Base-by-base conservation (phyloP, 2,329 filamentous ascomycete genomes). In the Chaetomiaceae sp. region DNA sequence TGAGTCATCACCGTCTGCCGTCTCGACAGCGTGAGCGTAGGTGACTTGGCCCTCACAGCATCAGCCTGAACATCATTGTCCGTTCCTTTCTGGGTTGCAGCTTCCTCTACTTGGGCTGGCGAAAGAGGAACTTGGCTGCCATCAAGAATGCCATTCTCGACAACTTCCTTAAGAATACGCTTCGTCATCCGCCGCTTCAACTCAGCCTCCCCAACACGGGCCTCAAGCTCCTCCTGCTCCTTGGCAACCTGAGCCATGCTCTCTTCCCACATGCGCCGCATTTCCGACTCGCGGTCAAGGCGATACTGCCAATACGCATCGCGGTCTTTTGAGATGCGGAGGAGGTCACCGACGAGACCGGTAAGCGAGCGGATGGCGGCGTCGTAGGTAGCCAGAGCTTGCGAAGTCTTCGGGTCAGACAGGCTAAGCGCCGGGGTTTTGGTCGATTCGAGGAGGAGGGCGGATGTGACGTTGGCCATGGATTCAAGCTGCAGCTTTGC, bases 301-400 rank as follows among this genome's bases (percentile, higher is more conserved):
- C 91, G 85, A 67, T 95, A 95, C 69, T 97, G 92, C 94, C 94
- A 99, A 68, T 95, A 96, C 0, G 90, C 85, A 69, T 99, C 94
- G 47, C 95, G 87, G 66, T 99, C 94, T 63, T 88, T 86, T 8
- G 91, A 92, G 64, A 99, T 97, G 46, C 91, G 89, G 42, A 96
- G 76, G 8, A 99, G 77, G 67, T 96, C 90, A 18, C 88, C 86
- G 53, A 97, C 80, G 8, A 97, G 79, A 1, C 83, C 85, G 56
- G 91, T 90, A 58, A 99, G 75, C 64, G 91, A 96, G 58, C 85
- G 85, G 54, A 97, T 90, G 0, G 92, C 91, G 16, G 86, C 86
- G 62, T 96, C 91, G 67, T 96, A 97, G 0, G 91, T 91, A 4
- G 81, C 73, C 18, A 96, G 74, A 6, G 90, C 92, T 65, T 94